Conservation (phyloP, 495 filamentous ascomycete genomes). For the Aspergillus biplanus region DNA sequence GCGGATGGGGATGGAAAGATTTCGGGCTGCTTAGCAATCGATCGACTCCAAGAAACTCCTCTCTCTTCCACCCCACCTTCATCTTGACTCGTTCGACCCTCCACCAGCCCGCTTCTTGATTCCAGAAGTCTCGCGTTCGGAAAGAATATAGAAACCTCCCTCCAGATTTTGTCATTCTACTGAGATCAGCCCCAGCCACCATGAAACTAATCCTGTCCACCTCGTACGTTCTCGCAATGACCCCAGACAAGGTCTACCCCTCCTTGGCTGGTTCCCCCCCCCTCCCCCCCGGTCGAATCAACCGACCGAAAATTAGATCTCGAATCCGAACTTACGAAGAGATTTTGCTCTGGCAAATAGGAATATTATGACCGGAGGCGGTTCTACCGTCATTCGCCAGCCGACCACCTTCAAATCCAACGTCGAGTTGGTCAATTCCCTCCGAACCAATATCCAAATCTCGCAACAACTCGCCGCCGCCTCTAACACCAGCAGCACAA, state of each 20-base stretch:
- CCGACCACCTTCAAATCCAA: constrained; percentile 77
- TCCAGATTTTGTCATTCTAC: not conserved
- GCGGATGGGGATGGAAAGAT: not conserved
- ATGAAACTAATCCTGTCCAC: constrained; percentile 89
- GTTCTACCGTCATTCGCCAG: constrained; percentile 79
- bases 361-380: constrained; percentile 78
- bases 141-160: not conserved
- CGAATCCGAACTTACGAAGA: constrained; percentile 17
- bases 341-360: constrained; percentile 41
- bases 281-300: not conserved
- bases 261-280: constrained; percentile 8
- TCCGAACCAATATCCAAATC: constrained; percentile 77
- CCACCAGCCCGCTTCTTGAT: not conserved
- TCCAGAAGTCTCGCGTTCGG: not conserved
- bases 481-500: constrained; percentile 30
- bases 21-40: constrained; percentile 34
- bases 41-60: constrained; percentile 4
- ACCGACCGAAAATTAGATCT: constrained; percentile 15
- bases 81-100: not conserved
- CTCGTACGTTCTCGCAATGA: constrained; percentile 59
- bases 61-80: constrained; percentile 8
- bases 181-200: constrained; percentile 17
- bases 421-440: constrained; percentile 82
- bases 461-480: constrained; percentile 62
- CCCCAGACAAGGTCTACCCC: constrained; percentile 7